Percentiles rank a stretch among this genome's conserved stretches.
Conservation (phyloP, 345 rosid species). For the Combretum micranthum region DNA sequence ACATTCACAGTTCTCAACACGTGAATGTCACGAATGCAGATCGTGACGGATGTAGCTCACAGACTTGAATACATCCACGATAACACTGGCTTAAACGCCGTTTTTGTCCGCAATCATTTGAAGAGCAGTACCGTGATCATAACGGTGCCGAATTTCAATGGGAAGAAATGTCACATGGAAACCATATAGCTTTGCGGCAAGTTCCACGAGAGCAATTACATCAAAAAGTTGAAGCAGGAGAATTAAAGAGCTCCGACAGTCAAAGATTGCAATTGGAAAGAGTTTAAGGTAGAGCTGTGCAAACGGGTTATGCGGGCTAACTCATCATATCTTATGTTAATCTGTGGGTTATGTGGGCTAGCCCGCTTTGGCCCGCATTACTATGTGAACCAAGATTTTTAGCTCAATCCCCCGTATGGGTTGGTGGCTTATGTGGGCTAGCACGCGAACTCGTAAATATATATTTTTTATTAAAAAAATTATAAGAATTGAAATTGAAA, state of each 20-base stretch:
- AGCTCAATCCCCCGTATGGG: too few species aligned
- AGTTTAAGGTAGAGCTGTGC: too few species aligned
- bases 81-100: constrained; percentile 53
- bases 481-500: too few species aligned
- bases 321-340: too few species aligned
- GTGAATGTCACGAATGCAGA: constrained; percentile 81
- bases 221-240: constrained; percentile 14
- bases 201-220: constrained; percentile 24
- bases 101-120: constrained; percentile 65
- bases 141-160: constrained; percentile 56
- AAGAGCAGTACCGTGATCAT: constrained; percentile 61
- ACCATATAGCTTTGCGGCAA: constrained; percentile 80
- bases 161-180: constrained; percentile 75
- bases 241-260: constrained; percentile 22
- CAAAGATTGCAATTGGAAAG: constrained; percentile 34
- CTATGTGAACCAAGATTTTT: too few species aligned
- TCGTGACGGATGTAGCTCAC: constrained; percentile 75
- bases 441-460: too few species aligned
- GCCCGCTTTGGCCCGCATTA: too few species aligned
- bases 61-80: constrained; percentile 86
- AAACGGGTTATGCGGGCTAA: too few species aligned
- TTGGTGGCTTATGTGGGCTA: too few species aligned
- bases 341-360: too few species aligned
- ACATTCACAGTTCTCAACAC: constrained; percentile 64
- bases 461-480: too few species aligned